Percentiles rank a stretch among this genome's conserved stretches.
Conservation (phyloP, 768 basidiomycete species). For the Tylopilus sp. region DNA sequence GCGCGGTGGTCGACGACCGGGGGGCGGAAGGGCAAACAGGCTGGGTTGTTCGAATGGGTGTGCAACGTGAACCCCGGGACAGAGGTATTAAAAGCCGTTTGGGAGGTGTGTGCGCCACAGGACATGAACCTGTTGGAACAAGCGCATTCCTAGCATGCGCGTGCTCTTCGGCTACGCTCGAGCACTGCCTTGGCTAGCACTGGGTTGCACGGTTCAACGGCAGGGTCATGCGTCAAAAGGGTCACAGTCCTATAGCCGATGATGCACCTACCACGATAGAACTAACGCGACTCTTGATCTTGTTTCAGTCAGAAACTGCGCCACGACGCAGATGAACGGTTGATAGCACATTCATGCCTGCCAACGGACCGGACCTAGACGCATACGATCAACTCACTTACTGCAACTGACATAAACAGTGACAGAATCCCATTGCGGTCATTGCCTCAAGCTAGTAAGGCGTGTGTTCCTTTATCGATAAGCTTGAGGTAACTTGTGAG, state of each 20-base stretch:
- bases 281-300: constrained; percentile 68
- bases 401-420: too few relatives aligned
- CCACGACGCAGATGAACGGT: constrained; percentile 58
- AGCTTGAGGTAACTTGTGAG: too few relatives aligned
- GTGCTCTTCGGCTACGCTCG: not conserved
- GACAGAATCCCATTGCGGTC: too few relatives aligned
- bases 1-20: constrained; percentile 22
- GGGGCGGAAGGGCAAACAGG: constrained; percentile 16
- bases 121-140: constrained; percentile 16
- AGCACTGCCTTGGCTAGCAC: too few relatives aligned
- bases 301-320: too few relatives aligned
- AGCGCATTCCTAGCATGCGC: not conserved
- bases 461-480: too few relatives aligned
- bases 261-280: constrained; percentile 54
- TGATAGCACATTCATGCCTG: too few relatives aligned
- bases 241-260: not conserved
- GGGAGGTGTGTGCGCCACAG: constrained; percentile 27
- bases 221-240: too few relatives aligned
- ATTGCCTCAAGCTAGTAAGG: too few relatives aligned
- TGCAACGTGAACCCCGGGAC: constrained; percentile 22
- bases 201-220: too few relatives aligned
- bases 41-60: constrained; percentile 31
- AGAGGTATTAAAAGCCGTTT: constrained; percentile 26
- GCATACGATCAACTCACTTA: too few relatives aligned
- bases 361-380: too few relatives aligned